Percentiles rank a stretch among this genome's conserved stretches.
These are phyloP conservation scores for Aspergillus niger DNA, from an alignment of 2,329 filamentous ascomycete species.

Conservation along the genomic window DNA sequence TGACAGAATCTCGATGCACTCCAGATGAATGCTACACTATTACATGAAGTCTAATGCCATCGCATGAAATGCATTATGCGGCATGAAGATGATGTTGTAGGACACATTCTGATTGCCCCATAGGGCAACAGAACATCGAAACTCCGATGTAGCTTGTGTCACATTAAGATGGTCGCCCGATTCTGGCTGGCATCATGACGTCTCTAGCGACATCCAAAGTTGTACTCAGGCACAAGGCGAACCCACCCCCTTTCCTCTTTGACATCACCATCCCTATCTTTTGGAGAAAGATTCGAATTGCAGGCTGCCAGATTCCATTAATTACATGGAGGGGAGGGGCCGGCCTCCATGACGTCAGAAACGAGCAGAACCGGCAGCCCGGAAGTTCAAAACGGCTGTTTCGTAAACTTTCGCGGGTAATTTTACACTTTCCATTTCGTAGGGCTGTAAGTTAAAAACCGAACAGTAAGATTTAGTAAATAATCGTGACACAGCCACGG, in stretches of 20 bases:
- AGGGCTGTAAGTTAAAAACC: neutral
- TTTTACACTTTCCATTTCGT: neutral
- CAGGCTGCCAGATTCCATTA: neutral
- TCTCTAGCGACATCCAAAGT: neutral
- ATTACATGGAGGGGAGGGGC: neutral
- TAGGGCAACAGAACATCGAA: too few relatives aligned
- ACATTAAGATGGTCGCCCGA: too few relatives aligned
- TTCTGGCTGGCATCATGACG: neutral
- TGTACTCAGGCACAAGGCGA: neutral
- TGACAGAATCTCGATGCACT: too few relatives aligned
- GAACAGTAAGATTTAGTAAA: neutral
- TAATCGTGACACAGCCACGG: conserved; percentile 16
- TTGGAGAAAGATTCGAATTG: neutral
- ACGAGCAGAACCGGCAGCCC: neutral
- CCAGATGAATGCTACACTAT: neutral
- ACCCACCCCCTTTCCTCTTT: neutral
- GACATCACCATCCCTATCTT: neutral
- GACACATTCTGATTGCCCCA: too few relatives aligned
- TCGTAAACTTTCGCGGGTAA: neutral
- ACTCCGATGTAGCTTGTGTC: too few relatives aligned
- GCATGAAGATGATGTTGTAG: neutral
- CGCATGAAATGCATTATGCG: neutral
- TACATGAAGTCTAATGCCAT: neutral
- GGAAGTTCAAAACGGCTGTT: neutral
- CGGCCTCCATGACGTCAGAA: neutral